Evolutionary conservation across 2,329 filamentous ascomycete genomes (phyloP), one percentile per base, ranked within the genome.

Genomic region (Ophiocordyceps unilateralis): DNA sequence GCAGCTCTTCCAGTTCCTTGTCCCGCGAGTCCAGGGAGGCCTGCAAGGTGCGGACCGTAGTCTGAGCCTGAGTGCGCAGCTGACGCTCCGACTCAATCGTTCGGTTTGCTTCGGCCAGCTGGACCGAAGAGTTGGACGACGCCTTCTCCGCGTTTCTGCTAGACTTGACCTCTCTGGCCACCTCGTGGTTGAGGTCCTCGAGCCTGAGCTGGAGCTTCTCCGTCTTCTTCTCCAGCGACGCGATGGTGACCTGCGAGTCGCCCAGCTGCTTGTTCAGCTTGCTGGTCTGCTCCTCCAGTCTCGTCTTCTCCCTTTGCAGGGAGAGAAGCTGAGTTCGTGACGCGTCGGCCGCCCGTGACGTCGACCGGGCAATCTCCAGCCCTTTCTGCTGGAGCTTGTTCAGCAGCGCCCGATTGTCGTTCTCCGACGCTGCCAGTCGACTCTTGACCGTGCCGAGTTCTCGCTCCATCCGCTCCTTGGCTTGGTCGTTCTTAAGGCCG

Each of bases 331-430:
- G 83, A 2, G 79, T 72, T 32, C 88, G 79, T 40, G 87, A 84
- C 26, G 78, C 83, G 51, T 96, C 89, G 47, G 76, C 87, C 24
- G 83, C 89, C 46, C 81, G 81, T 5, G 88, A 93, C 46, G 77
- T 85, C 1, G 89, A 91, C 39, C 91, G 77, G 36, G 89, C 89
- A 58, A 98, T 93, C 56, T 98, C 89, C 7, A 98, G 72, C 24
- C 93, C 91, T 67, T 96, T 96, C 55, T 96, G 89, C 55, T 96
- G 89, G 17, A 98, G 72, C 62, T 96, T 96, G 65, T 95, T 96
- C 50, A 96, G 72, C n/a, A 98, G 68, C 5, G 87, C 81, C 42
- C 86, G 81, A 54, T 96, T 96, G 62, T 96, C 89, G 53, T 96
- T 95, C 58, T 98, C 89, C 0, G 89, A 96, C 21, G 89, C 91